Evolutionary conservation across 331 rosid genomes (phyloP).

Genomic region (Malus hybrid): DNA sequence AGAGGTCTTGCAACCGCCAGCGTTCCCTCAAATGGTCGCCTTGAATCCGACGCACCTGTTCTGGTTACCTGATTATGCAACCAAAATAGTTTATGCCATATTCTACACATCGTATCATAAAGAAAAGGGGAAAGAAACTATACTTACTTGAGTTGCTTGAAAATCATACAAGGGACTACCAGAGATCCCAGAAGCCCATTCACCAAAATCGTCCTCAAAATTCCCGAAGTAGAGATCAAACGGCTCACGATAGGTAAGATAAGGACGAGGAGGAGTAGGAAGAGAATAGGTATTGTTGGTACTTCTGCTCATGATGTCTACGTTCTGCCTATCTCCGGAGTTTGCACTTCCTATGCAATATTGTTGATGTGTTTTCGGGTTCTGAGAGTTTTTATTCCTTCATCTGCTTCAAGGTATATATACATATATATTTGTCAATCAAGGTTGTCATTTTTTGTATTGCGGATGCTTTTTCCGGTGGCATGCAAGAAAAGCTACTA

Average conservation of each 20-base stretch:
- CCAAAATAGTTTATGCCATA: background rate
- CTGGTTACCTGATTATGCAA: slow-evolving; percentile 6
- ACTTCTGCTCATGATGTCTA: slow-evolving; percentile 26
- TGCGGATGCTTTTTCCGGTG: background rate
- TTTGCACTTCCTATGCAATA: background rate
- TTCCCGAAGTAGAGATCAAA: background rate
- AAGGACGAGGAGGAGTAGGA: slow-evolving; percentile 9
- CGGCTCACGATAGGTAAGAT: background rate
- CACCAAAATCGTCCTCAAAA: background rate
- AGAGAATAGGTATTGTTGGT: slow-evolving; percentile 17
- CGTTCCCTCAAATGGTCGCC: slow-evolving; percentile 1
- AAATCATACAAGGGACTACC: background rate
- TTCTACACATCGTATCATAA: background rate
- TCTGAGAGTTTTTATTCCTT: slow-evolving; percentile 14
- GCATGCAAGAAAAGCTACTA: background rate
- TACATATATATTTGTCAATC: background rate
- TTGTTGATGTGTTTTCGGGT: background rate
- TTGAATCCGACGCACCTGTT: background rate
- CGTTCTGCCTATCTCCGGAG: background rate
- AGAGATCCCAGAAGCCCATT: background rate
- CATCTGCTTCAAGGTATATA: background rate
- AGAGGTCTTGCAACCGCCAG: background rate
- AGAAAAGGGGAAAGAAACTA: background rate
- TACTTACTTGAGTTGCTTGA: slow-evolving; percentile 27
- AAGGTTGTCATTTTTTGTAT: background rate